Conservation (phyloP, 2,329 filamentous ascomycete species). For the Paecilomyces formosus region DNA sequence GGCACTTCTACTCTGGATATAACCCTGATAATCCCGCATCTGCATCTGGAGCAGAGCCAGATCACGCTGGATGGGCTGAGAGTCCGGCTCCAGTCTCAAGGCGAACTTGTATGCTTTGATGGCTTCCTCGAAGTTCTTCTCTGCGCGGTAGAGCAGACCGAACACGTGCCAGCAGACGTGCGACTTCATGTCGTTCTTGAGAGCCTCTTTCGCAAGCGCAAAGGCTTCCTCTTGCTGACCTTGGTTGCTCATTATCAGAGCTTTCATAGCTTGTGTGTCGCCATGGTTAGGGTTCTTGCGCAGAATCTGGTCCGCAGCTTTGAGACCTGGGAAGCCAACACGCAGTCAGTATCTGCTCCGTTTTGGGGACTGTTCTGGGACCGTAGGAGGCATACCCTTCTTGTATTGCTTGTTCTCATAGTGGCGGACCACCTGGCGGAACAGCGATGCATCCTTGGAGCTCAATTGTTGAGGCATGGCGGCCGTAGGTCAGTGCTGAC, state of each 20-base stretch:
- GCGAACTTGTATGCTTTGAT: slow-evolving; percentile 99
- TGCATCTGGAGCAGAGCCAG: slow-evolving; percentile 89
- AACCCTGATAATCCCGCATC: slow-evolving; percentile 92
- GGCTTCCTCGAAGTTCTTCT: slow-evolving; percentile 97
- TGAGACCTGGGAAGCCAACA: slow-evolving; percentile 56
- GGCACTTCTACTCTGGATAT: slow-evolving; percentile 76
- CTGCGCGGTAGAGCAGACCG: slow-evolving; percentile 81
- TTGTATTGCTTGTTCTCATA: slow-evolving; percentile 99
- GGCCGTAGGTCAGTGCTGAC: slow-evolving; percentile 16
- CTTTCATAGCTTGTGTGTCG: slow-evolving; percentile 98
- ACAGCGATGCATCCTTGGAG: slow-evolving; percentile 88
- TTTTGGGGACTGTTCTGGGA: slow-evolving; percentile 1
- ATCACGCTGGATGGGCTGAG: slow-evolving; percentile 86
- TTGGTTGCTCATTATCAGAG: slow-evolving; percentile 86
- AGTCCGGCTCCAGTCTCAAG: slow-evolving; percentile 86
- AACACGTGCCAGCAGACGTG: slow-evolving; percentile 99
- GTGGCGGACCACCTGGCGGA: slow-evolving; percentile 86
- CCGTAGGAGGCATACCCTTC: slow-evolving; percentile 47
- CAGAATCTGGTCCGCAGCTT: slow-evolving; percentile 92
- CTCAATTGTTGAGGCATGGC: slow-evolving; percentile 42
- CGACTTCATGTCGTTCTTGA: slow-evolving; percentile 96
- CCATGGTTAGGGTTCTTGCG: slow-evolving; percentile 93
- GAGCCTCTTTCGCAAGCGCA: slow-evolving; percentile 79
- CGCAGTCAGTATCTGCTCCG: slow-evolving; percentile 1
- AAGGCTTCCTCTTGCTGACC: slow-evolving; percentile 94